Evolutionary conservation across 2,329 filamentous ascomycete genomes (phyloP).

Genomic region (Teratosphaeriaceae sp.): DNA sequence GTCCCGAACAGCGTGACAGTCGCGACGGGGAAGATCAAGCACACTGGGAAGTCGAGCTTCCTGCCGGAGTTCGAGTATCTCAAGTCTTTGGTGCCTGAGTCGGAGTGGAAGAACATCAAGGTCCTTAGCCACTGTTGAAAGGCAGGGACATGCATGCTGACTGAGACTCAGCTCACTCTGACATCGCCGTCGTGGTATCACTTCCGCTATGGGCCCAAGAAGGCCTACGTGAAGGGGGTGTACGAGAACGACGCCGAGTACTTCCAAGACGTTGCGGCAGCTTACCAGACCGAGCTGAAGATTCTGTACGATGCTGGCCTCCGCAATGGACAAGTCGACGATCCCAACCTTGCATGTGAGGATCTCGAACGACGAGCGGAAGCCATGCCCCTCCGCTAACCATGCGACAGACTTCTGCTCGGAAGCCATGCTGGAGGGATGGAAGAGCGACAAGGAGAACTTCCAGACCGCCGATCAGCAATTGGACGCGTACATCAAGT

Average conservation of each 20-base stretch:
- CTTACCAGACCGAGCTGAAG: conserved; percentile 41
- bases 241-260: conserved; percentile 43
- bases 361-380: too few relatives aligned
- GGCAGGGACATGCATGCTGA: neutral
- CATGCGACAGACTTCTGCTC: conserved; percentile 55
- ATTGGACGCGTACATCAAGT: conserved; percentile 66
- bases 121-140: neutral
- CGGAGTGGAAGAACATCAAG: conserved; percentile 53
- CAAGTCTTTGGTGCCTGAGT: conserved; percentile 52
- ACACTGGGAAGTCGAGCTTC: conserved; percentile 49
- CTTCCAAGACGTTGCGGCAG: conserved; percentile 41
- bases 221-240: conserved; percentile 39
- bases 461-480: conserved; percentile 62
- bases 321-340: conserved; percentile 44
- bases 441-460: conserved; percentile 62
- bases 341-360: conserved; percentile 38
- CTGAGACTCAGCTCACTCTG: conserved; percentile 22
- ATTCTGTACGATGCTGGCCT: conserved; percentile 40
- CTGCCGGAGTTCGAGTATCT: conserved; percentile 55
- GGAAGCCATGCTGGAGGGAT: conserved; percentile 63
- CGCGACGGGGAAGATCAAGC: conserved; percentile 52
- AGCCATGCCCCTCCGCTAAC: conserved; percentile 11
- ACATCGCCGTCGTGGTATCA: conserved; percentile 49
- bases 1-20: conserved; percentile 52
- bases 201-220: conserved; percentile 52